Percentiles rank a stretch among this genome's conserved stretches.
Conservation (phyloP, 495 filamentous ascomycete genomes). For the Tuber magnatum region DNA sequence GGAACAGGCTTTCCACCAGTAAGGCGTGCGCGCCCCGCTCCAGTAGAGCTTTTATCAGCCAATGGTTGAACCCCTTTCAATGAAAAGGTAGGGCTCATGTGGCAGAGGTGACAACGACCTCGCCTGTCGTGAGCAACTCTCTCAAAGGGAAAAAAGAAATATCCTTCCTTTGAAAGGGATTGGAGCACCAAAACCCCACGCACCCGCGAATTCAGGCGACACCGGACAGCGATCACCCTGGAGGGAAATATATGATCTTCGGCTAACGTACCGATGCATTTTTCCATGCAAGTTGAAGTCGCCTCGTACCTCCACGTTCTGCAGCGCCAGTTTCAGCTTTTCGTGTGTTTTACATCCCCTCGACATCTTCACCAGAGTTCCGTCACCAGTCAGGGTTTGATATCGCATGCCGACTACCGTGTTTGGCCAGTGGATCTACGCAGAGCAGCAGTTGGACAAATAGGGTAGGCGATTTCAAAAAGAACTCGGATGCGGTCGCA, state of each 20-base stretch:
- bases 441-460: background rate
- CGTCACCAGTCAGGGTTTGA: background rate
- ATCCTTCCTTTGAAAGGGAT: background rate
- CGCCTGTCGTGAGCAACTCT: background rate
- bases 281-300: constrained; percentile 2
- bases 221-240: background rate
- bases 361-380: background rate
- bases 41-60: background rate
- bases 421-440: background rate
- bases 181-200: background rate
- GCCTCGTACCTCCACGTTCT: constrained; percentile 5
- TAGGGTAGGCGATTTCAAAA: background rate
- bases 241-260: constrained; percentile 1
- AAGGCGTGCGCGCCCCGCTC: background rate
- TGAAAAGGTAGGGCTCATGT: background rate
- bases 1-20: background rate
- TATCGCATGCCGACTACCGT: background rate
- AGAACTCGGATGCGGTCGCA: background rate
- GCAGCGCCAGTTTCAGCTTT: background rate
- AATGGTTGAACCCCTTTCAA: background rate
- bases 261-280: constrained; percentile 3
- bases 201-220: background rate
- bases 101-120: background rate
- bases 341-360: background rate
- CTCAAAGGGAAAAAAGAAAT: background rate